Evolutionary conservation across 2,329 filamentous ascomycete species (phyloP), one percentile per base, ranked within the genome.

Genomic region (Trichoderma sp.): DNA sequence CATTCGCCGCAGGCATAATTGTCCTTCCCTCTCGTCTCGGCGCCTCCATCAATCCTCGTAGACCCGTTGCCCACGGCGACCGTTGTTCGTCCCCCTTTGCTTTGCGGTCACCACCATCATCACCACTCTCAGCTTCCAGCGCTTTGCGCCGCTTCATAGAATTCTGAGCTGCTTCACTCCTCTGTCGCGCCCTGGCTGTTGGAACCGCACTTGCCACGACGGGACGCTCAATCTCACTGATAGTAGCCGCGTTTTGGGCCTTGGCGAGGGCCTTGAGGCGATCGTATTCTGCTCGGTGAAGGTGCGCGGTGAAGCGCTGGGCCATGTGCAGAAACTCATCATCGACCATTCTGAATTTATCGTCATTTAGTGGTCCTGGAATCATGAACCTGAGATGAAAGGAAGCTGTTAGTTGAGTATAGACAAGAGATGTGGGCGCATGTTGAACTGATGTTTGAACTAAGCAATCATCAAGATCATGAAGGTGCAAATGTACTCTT

Each of bases 311-410:
- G 80, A 93, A 95, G 3, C 84, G 82, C 67, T 89, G 87, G 0
- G 93, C 93, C 0, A 90, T 88, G 17, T 86, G 82, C 23, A 91
- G 82, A 74, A 96, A 89, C 75, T 95, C 93, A 76, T 96, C 93
- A 79, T 95, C 93, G 0, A 96, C 93, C 91, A 95, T 95, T 76
- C 92, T 90, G 80, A 89, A 95, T 69, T 82, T 82, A 77, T 95
- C 92, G 78, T 96, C 93, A n/a, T 85, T 80, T 4, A 87, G 83
- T n/a, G 87, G 79, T 3, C 90, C 90, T 61, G 89, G 85, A 3
- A 84, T 82, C 91, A 95, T 94, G 78, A 85, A 85, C 34, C 88
- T 90, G 68, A 11, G 7, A 17, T 17, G 47, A 7, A 13, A 20
- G 28, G 11, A 26, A 4, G 1, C 6, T 32, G 39, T 55, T 15